Evolutionary conservation across 768 basidiomycete genomes (phyloP).

Genomic region (Podaxis pistillaris): DNA sequence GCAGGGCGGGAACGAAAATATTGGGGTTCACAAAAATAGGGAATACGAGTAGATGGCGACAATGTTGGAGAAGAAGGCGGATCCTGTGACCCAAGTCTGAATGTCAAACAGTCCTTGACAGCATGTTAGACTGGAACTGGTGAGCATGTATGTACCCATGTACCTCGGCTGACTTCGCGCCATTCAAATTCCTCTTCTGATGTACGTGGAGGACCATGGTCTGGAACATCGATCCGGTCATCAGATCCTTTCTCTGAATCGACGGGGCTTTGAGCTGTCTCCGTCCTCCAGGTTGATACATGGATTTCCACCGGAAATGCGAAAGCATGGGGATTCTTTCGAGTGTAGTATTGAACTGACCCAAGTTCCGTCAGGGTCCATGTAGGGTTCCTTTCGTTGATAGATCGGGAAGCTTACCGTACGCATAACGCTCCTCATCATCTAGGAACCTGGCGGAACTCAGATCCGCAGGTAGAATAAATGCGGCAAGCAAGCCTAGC

Average conservation of each 20-base stretch:
- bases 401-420: constrained; percentile 30
- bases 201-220: not conserved
- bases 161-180: constrained; percentile 8
- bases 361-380: not conserved
- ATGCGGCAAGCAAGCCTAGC: constrained; percentile 25
- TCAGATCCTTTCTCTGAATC: not conserved
- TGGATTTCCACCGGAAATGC: not conserved
- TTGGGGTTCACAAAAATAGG: constrained; percentile 22
- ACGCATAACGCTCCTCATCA: constrained; percentile 27
- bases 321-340: constrained; percentile 27
- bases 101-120: constrained; percentile 5
- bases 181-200: constrained; percentile 6
- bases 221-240: not conserved
- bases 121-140: too few species aligned
- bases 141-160: too few species aligned
- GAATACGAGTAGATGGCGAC: constrained; percentile 26
- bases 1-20: not conserved
- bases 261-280: not conserved
- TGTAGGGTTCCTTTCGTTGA: constrained; percentile 22
- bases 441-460: constrained; percentile 27
- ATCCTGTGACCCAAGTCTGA: constrained; percentile 13
- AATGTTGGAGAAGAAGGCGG: not conserved
- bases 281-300: not conserved
- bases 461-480: constrained; percentile 9
- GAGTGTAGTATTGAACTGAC: not conserved